phyloP scores from a whole-genome alignment of 2,329 filamentous ascomycete species.

The Stagonosporopsis vannaccii region DNA sequence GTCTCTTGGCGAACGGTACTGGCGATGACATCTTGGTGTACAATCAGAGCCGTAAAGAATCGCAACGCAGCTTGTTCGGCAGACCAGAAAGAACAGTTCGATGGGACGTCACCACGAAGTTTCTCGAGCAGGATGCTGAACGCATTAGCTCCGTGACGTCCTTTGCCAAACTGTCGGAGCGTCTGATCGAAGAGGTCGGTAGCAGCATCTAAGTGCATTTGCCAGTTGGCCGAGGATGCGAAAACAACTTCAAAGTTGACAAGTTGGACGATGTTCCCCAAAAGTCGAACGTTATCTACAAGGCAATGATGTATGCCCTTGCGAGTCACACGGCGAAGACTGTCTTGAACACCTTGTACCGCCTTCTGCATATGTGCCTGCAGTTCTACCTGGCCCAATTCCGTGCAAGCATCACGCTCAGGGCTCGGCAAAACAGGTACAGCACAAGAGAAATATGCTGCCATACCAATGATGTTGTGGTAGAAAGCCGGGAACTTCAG shows the following conservation, averaged over 20 bases:
- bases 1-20: slow-evolving; percentile 42
- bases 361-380: slow-evolving; percentile 6
- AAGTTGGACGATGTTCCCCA: slow-evolving; percentile 62
- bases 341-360: neutral
- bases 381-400: neutral
- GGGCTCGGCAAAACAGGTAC: slow-evolving; percentile 3
- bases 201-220: slow-evolving; percentile 60
- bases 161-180: slow-evolving; percentile 24
- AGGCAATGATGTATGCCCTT: slow-evolving; percentile 1
- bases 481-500: slow-evolving; percentile 35
- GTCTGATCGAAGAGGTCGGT: slow-evolving; percentile 58
- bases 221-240: slow-evolving; percentile 58
- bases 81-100: slow-evolving; percentile 27
- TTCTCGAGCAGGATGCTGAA: slow-evolving; percentile 22
- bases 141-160: neutral
- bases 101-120: slow-evolving; percentile 2
- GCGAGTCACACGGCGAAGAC: neutral
- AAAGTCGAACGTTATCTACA: slow-evolving; percentile 32
- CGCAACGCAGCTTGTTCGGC: slow-evolving; percentile 48
- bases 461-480: slow-evolving; percentile 48
- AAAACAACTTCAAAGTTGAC: slow-evolving; percentile 61
- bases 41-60: slow-evolving; percentile 46
- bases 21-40: slow-evolving; percentile 49
- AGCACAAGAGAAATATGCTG: slow-evolving; percentile 12
- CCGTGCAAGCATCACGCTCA: neutral